A percentile compares a stretch with the other conserved stretches of the same genome.
phyloP scores from a whole-genome alignment of 1,284 basidiomycete species.

The Marasmius fiardii region DNA sequence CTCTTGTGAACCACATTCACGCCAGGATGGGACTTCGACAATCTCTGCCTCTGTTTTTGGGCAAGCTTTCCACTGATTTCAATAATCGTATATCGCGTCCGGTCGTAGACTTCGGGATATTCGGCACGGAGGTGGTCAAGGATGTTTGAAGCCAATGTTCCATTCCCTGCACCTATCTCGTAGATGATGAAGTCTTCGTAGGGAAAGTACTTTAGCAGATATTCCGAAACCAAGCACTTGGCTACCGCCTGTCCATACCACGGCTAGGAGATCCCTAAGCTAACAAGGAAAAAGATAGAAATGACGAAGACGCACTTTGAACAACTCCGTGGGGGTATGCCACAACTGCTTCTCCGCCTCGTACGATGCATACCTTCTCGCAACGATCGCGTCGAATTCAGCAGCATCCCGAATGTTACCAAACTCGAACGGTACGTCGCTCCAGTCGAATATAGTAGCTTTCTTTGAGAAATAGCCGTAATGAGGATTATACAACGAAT shows the following conservation, averaged over 20 bases:
- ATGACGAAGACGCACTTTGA: slow-evolving; percentile 78
- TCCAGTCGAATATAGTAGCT: slow-evolving; percentile 80
- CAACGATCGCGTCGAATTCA: slow-evolving; percentile 83
- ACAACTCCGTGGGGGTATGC: slow-evolving; percentile 98
- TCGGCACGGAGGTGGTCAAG: slow-evolving; percentile 76
- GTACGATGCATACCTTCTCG: slow-evolving; percentile 71
- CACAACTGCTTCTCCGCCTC: slow-evolving; percentile 81
- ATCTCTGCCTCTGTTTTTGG: slow-evolving; percentile 63
- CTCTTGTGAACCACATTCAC: slow-evolving; percentile 80
- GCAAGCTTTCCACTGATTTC: slow-evolving; percentile 88
- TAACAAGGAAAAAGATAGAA: slow-evolving; percentile 12
- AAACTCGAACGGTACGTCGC: slow-evolving; percentile 74
- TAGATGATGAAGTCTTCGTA: slow-evolving; percentile 95
- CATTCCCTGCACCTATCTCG: slow-evolving; percentile 98
- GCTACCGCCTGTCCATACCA: slow-evolving; percentile 93
- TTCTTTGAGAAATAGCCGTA: slow-evolving; percentile 98
- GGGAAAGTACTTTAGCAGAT: slow-evolving; percentile 92
- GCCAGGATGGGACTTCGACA: slow-evolving; percentile 52
- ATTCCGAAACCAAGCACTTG: slow-evolving; percentile 85
- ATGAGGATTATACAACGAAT: slow-evolving; percentile 93
- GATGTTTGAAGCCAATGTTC: slow-evolving; percentile 88
- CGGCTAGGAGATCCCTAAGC: slow-evolving; percentile 52
- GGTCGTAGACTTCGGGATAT: slow-evolving; percentile 90
- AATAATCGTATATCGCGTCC: slow-evolving; percentile 89
- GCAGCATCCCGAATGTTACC: slow-evolving; percentile 58